phyloP scores from a whole-genome alignment of 805 yeast genomes.

The Nakazawaea wickerhamii region DNA sequence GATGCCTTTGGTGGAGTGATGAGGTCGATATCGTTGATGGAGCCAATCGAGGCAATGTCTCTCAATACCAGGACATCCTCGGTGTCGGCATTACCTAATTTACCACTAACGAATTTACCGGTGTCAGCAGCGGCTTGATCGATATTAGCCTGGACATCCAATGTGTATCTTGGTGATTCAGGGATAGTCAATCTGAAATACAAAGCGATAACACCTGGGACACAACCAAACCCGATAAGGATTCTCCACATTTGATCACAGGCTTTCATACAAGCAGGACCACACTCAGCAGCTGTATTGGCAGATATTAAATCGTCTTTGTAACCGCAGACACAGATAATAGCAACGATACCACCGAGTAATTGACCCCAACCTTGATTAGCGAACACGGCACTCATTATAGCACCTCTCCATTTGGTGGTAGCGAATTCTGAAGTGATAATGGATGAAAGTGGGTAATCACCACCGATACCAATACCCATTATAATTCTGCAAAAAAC shows the following conservation, averaged over 20 bases:
- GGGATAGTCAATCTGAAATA: slow-evolving; percentile 93
- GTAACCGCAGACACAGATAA: slow-evolving; percentile 72
- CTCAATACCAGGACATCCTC: slow-evolving; percentile 39
- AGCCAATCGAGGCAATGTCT: slow-evolving; percentile 28
- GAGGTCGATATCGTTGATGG: slow-evolving; percentile 11
- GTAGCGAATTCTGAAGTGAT: slow-evolving; percentile 90
- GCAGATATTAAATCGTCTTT: slow-evolving; percentile 54
- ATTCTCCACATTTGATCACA: slow-evolving; percentile 95
- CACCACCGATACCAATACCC: slow-evolving; percentile 99
- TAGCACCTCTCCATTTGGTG: slow-evolving; percentile 97
- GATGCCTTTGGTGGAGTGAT: slow-evolving; percentile 76
- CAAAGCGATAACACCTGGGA: slow-evolving; percentile 79
- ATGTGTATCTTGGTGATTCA: slow-evolving; percentile 87
- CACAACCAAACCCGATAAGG: slow-evolving; percentile 81
- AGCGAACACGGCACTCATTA: slow-evolving; percentile 93
- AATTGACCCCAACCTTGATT: slow-evolving; percentile 98
- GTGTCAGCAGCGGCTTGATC: slow-evolving; percentile 53
- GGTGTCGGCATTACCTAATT: slow-evolving; percentile 42
- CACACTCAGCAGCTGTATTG: slow-evolving; percentile 55
- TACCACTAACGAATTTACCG: slow-evolving; percentile 45
- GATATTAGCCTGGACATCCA: slow-evolving; percentile 63
- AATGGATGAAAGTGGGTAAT: slow-evolving; percentile 90
- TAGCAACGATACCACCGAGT: slow-evolving; percentile 77
- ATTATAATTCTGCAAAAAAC: slow-evolving; percentile 75
- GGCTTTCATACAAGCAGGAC: slow-evolving; percentile 61